These are phyloP conservation scores for Penicillium olsonii DNA, from an alignment of 2,329 filamentous ascomycete species.

Conservation along the genomic window DNA sequence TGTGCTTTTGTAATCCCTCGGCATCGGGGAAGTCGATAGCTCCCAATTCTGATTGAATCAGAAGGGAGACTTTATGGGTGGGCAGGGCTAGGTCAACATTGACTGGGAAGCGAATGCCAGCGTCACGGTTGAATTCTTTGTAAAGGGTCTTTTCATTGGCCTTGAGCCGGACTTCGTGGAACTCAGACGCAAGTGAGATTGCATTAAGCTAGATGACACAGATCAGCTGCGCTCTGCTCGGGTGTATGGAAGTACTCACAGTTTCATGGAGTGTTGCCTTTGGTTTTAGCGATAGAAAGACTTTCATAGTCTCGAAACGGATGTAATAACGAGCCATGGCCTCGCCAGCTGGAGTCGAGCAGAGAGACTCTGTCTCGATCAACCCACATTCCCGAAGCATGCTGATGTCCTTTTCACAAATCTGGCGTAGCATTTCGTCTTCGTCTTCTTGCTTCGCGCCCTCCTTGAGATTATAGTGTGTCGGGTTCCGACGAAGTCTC, in stretches of 20 bases:
- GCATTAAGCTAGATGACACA: constrained; percentile 57
- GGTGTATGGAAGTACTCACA: constrained; percentile 50
- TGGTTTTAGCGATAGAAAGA: constrained; percentile 63
- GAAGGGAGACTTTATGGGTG: constrained; percentile 73
- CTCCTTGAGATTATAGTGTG: constrained; percentile 67
- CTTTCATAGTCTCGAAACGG: constrained; percentile 76
- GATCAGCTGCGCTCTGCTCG: constrained; percentile 7
- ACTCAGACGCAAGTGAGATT: constrained; percentile 70
- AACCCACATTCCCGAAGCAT: constrained; percentile 64
- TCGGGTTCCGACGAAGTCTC: constrained; percentile 69
- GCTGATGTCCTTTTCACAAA: constrained; percentile 69
- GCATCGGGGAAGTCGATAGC: constrained; percentile 63
- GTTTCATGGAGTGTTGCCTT: constrained; percentile 66
- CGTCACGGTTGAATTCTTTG: constrained; percentile 70
- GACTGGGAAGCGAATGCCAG: constrained; percentile 69
- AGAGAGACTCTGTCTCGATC: constrained; percentile 55
- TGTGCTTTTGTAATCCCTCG: constrained; percentile 59
- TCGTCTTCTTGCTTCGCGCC: constrained; percentile 52
- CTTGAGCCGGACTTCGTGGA: constrained; percentile 71
- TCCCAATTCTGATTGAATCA: constrained; percentile 75
- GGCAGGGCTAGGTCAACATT: constrained; percentile 65
- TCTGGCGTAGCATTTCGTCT: constrained; percentile 67
- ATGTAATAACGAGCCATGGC: constrained; percentile 85
- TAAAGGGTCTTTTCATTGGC: constrained; percentile 68
- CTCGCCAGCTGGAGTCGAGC: constrained; percentile 70